phyloP scores from a whole-genome alignment of 2,329 filamentous ascomycete species.

The Exophiala bonariae region DNA sequence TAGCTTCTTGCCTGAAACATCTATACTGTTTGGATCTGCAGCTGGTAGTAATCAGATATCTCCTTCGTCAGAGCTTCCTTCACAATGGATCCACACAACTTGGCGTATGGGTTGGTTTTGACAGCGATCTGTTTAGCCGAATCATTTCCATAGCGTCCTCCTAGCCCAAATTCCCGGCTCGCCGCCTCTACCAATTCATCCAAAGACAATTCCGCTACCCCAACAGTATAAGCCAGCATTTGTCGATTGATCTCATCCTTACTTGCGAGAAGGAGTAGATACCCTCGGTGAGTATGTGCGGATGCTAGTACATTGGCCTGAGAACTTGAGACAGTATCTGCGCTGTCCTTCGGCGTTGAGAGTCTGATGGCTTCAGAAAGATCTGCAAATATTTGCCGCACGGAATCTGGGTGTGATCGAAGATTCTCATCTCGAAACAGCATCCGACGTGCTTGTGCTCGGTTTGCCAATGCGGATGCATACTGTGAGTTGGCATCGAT shows the following conservation, averaged over 20 bases:
- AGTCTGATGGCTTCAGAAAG: constrained; percentile 47
- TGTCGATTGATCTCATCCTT: constrained; percentile 25
- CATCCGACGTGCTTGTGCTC: constrained; percentile 51
- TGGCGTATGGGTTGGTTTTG: constrained; percentile 62
- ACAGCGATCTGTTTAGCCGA: constrained; percentile 59
- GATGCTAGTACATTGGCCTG: constrained; percentile 54
- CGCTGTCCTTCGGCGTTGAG: constrained; percentile 40
- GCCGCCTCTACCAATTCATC: constrained; percentile 56
- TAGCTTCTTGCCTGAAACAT: no score
- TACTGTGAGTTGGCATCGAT: constrained; percentile 48
- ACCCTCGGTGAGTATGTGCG: constrained; percentile 56
- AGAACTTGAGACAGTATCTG: constrained; percentile 43
- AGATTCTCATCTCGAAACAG: constrained; percentile 32
- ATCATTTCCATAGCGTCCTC: constrained; percentile 57
- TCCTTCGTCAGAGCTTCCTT: constrained; percentile 61
- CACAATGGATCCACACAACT: constrained; percentile 63
- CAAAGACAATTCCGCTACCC: constrained; percentile 28
- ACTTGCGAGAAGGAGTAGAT: constrained; percentile 42
- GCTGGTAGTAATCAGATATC: constrained; percentile 35
- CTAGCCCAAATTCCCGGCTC: constrained; percentile 55
- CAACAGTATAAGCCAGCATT: constrained; percentile 27
- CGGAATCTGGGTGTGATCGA: constrained; percentile 12
- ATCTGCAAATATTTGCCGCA: constrained; percentile 34
- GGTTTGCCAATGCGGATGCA: constrained; percentile 56
- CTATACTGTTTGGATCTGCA: neutral